These are phyloP conservation scores for Stephania yunnanensis DNA, from an alignment of 164 flowering plant genomes.

Conservation along the genomic window DNA sequence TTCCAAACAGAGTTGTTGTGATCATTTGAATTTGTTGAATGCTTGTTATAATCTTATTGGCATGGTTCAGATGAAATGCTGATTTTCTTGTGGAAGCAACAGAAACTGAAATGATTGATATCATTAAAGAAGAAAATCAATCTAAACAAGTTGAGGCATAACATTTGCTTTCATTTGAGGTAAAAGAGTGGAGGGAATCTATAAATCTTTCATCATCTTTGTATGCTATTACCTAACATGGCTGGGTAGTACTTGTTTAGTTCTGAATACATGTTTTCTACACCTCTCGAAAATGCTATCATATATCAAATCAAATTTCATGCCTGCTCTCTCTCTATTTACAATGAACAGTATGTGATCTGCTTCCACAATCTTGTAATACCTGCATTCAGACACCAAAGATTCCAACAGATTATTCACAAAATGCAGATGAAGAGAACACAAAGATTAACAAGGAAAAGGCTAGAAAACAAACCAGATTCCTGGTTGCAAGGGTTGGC, in stretches of 20 bases:
- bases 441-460: neutral
- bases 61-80: neutral
- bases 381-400: conserved; percentile 50
- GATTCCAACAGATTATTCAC: neutral
- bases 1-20: neutral
- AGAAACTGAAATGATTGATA: neutral
- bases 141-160: neutral
- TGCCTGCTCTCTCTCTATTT: conserved; percentile 88
- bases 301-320: conserved; percentile 81
- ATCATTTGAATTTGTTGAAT: neutral
- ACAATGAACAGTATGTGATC: conserved; percentile 90
- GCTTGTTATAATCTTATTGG: neutral
- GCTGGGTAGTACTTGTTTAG: conserved; percentile 53
- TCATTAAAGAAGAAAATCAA: neutral
- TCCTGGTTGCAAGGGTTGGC: conserved; percentile 83
- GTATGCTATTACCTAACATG: conserved; percentile 26
- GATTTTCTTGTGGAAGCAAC: neutral
- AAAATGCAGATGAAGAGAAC: neutral
- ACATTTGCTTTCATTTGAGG: neutral
- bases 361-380: conserved; percentile 87
- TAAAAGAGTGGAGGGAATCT: neutral
- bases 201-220: neutral
- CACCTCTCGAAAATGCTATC: conserved; percentile 92
- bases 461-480: conserved; percentile 62
- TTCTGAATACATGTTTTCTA: conserved; percentile 79